Evolutionary conservation across 495 filamentous ascomycete species (phyloP), one percentile per base, ranked within the genome.

Genomic region (Delitschia confertaspora): DNA sequence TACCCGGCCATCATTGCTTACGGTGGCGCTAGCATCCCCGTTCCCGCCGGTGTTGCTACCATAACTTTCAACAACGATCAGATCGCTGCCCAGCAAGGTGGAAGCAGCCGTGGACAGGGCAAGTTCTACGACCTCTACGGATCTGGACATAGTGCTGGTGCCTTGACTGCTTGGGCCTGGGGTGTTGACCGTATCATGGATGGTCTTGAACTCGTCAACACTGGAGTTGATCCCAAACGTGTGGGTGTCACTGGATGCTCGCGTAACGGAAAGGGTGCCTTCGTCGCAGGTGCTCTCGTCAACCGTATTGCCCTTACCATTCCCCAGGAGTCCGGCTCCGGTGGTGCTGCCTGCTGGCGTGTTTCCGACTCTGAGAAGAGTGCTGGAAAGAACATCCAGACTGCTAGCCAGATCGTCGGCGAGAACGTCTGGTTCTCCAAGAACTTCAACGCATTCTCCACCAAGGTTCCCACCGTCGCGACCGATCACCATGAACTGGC

Each of bases 111-210:
- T 44, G 51, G 51, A 44, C 19, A 49, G 33, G 69, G 70, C 33
- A 60, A 63, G 39, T 73, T 70, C 59, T 73, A 62, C 57, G 62
- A 61, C 27, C 57, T 73, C 0, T 71, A 71, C 53, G 69, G 69
- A 22, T 51, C 44, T 19, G 30, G 45, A 2, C 56, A 64, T 33
- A 53, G 48, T 8, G 65, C 68, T 17, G 58, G 64, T 17, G 64
- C 61, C 5, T 38, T 69, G 47, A 67, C 64, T 22, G 69, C 69
- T 6, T 73, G 68, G 68, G 57, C 67, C 2, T 73, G 70, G 70
- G 69, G 58, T 44, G 66, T 69, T 13, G 57, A 47, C 38, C 68
- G 69, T 30, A 60, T 73, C 42, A 53, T 73, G 40, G 69, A 73
- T 32, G 66, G 56, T 17, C 49, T 73, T 10, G 69, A 71, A 47